Evolutionary conservation across 2,329 filamentous ascomycete genomes (phyloP), one percentile per base, ranked within the genome.

Genomic region (Cytospora paraplurivora): DNA sequence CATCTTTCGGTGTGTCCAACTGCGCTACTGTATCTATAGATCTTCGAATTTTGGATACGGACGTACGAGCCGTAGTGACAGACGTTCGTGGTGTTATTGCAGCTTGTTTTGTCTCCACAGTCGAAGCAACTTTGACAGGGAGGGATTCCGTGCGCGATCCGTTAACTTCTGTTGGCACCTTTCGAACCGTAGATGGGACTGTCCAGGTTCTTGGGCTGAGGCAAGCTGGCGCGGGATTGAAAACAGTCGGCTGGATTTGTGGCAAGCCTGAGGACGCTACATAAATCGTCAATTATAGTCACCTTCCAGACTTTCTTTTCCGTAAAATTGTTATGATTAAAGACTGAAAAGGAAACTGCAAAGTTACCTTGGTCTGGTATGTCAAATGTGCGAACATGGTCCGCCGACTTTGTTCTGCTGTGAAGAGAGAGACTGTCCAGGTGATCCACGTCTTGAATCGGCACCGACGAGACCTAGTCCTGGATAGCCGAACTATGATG

Each of bases 101-200:
- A 33, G 38, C 15, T 34, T 56, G 15, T 10, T 58, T 60, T 15
- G 60, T 59, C 27, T 63, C 55, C 11, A 63, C 38, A 10, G 49
- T 37, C 1, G 44, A 38, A 4, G 44, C 10, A 12, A 56, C 55
- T 17, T 21, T 59, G 13, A 21, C n/a, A 54, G 44, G 34, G 19
- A 47, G 51, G 4, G 21, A 41, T 17, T 37, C 33, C 15, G 32
- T 35, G 33, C 19, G 12, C 1, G 34, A 13, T 6, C 35, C 19
- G 11, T 59, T 44, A 13, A 10, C 13, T 7, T 49, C 44, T 44
- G 15, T 56, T 52, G 54, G 57, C 19, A 63, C n/a, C 38, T 56
- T 59, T n/a, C 56, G 56, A 32, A 65, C 34, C 11, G 63, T 59
- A 10, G 63, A 62, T 8, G 49, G 37, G 21, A 59, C 59, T 21